Percentiles rank a stretch among this genome's conserved stretches.
Evolutionary conservation across 176 grass and related monocot species (phyloP).

Genomic region (Tillandsia leiboldiana): DNA sequence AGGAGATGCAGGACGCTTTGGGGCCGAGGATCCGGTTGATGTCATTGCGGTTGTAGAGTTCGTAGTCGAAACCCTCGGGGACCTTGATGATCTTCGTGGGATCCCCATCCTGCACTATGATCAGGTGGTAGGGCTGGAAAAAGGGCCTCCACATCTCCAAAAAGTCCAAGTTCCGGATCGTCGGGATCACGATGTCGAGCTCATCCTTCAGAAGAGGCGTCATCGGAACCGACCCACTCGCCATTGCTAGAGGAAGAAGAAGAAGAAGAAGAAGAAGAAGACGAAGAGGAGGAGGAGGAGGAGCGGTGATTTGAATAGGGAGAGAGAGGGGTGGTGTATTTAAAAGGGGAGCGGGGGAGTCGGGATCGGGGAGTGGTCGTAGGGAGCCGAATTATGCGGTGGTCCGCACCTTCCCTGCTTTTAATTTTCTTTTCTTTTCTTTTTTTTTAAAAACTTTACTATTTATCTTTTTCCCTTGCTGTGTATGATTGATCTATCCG

Average conservation of each 20-base stretch:
- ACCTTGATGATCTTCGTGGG: constrained; percentile 52
- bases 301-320: neutral
- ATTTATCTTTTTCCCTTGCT: no score
- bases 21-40: constrained; percentile 86
- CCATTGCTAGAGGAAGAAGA: constrained; percentile 15
- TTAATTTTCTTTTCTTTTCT: no score
- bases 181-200: constrained; percentile 98
- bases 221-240: constrained; percentile 25
- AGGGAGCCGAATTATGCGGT: no score
- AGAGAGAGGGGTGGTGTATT: neutral
- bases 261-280: neutral
- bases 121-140: constrained; percentile 94
- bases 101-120: constrained; percentile 96
- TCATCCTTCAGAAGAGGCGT: constrained; percentile 69
- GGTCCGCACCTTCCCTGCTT: no score
- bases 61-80: constrained; percentile 92
- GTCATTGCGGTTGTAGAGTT: constrained; percentile 95
- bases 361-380: no score
- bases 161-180: constrained; percentile 89
- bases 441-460: no score
- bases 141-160: constrained; percentile 95
- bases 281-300: neutral
- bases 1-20: constrained; percentile 89
- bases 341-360: neutral
- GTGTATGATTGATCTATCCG: no score